These are phyloP conservation scores for Colletotrichum costaricense DNA, from an alignment of 2,329 filamentous ascomycete genomes.

Conservation along the genomic window DNA sequence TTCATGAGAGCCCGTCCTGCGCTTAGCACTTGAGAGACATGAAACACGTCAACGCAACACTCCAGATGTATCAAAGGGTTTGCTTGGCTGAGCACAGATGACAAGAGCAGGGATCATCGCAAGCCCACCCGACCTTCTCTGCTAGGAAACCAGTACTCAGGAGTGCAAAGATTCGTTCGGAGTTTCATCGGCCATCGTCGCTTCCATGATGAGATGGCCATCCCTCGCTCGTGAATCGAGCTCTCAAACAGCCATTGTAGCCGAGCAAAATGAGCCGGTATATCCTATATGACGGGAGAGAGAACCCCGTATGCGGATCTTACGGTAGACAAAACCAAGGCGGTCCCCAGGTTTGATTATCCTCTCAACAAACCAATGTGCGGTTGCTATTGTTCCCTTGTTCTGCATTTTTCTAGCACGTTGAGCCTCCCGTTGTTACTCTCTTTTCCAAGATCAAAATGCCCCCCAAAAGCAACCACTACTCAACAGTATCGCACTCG, in stretches of 20 bases:
- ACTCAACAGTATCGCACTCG: neutral
- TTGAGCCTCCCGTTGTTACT: neutral
- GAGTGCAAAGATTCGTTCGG: neutral
- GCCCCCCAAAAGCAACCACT: neutral
- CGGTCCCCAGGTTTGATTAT: neutral
- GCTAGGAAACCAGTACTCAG: neutral
- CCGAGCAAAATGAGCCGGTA: neutral
- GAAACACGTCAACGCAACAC: conserved; percentile 26
- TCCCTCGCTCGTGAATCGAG: neutral
- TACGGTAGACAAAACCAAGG: neutral
- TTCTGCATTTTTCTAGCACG: neutral
- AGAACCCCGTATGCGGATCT: neutral
- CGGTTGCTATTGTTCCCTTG: neutral
- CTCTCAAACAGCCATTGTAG: conserved; percentile 6
- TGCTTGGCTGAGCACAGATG: neutral
- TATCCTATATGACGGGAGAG: neutral
- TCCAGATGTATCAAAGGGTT: conserved; percentile 27
- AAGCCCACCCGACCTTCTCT: neutral
- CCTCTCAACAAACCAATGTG: too few relatives aligned
- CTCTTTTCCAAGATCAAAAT: neutral
- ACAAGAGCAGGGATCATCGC: conserved; percentile 1
- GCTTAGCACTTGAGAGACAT: conserved; percentile 5
- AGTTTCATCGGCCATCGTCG: neutral
- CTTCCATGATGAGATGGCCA: neutral
- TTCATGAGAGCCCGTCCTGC: neutral